Percentiles rank a stretch among this genome's conserved stretches.
Conservation (phyloP, 371 early-diverging fungal genomes). For the Blastocladiella emersonii region DNA sequence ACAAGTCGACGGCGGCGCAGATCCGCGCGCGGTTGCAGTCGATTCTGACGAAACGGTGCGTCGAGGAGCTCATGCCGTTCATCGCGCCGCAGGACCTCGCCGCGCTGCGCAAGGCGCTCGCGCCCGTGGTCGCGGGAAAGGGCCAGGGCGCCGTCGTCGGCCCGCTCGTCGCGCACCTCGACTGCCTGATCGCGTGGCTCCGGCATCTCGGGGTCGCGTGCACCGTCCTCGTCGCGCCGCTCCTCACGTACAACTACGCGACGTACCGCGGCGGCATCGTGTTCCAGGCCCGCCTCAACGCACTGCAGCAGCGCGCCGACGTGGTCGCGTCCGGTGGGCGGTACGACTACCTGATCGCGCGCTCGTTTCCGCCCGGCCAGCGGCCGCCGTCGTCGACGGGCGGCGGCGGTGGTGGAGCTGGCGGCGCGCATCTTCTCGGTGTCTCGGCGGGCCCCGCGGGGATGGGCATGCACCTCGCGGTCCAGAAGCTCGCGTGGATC, state of each 20-base stretch:
- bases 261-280: conserved; percentile 23
- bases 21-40: background rate
- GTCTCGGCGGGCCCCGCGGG: conserved; percentile 33
- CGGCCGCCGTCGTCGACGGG: too few species aligned
- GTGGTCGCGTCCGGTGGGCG: conserved; percentile 35
- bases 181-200: conserved; percentile 17
- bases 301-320: conserved; percentile 30
- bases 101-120: background rate
- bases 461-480: background rate
- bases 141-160: background rate
- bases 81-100: background rate
- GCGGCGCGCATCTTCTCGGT: conserved; percentile 66
- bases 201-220: conserved; percentile 12
- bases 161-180: conserved; percentile 14
- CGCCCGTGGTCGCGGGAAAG: background rate
- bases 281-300: conserved; percentile 20
- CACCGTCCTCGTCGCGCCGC: conserved; percentile 15
- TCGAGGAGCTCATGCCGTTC: conserved; percentile 36
- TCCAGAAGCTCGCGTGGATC: background rate
- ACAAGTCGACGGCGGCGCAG: conserved; percentile 12
- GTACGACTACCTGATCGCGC: conserved; percentile 12
- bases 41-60: conserved; percentile 4
- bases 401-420: conserved; percentile 46
- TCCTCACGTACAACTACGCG: conserved; percentile 21
- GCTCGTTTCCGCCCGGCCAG: conserved; percentile 7